Evolutionary conservation across 495 filamentous ascomycete genomes (phyloP).

Genomic region (Sphaerosporella brunnea): DNA sequence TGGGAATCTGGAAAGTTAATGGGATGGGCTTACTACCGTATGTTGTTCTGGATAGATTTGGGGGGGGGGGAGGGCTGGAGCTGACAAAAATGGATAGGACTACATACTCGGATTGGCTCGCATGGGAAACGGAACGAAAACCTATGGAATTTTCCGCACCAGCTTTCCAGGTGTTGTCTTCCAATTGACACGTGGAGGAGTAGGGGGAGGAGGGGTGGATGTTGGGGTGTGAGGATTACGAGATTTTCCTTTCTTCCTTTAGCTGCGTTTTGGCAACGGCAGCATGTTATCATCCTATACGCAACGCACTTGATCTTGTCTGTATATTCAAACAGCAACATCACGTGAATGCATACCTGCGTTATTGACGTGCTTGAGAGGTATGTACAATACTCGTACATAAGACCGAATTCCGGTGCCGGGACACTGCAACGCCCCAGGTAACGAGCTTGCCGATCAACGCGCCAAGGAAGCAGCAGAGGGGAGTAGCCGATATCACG

Average conservation of each 20-base stretch:
- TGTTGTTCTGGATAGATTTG: conserved; percentile 29
- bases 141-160: conserved; percentile 52
- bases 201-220: neutral
- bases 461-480: too few species aligned
- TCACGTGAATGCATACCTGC: conserved; percentile 3
- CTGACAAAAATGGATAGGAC: conserved; percentile 39
- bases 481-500: too few species aligned
- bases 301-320: too few species aligned
- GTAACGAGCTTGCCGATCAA: too few species aligned
- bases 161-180: conserved; percentile 27
- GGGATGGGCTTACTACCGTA: conserved; percentile 89
- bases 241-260: conserved; percentile 3
- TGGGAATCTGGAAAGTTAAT: conserved; percentile 96
- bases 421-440: too few species aligned
- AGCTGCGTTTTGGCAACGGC: neutral
- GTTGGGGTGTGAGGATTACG: neutral
- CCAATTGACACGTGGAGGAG: neutral
- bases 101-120: conserved; percentile 86
- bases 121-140: conserved; percentile 72
- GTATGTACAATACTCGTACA: too few species aligned
- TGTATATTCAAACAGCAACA: too few species aligned
- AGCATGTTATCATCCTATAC: too few species aligned
- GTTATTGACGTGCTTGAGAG: too few species aligned
- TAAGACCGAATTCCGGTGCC: too few species aligned
- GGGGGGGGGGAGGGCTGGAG: conserved; percentile 10